These are phyloP conservation scores for Halteria grandinella DNA, from an alignment of 73 alveolate genomes.

Conservation along the genomic window DNA sequence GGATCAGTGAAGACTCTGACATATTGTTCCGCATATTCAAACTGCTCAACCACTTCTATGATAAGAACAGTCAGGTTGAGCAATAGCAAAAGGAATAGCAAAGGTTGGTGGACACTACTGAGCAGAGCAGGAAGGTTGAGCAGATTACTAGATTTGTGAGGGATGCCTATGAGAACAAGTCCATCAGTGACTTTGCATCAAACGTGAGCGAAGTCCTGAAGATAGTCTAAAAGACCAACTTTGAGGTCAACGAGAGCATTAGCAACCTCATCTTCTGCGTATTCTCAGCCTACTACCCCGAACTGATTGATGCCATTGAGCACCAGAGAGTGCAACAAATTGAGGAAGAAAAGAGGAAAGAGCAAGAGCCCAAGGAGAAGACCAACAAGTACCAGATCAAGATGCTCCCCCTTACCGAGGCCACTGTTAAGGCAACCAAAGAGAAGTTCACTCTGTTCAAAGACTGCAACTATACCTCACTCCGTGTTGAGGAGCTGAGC, in stretches of 20 bases:
- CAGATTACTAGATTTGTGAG: background rate
- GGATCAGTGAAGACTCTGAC: constrained; percentile 10
- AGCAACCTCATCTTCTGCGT: constrained; percentile 31
- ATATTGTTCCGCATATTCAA: constrained; percentile 34
- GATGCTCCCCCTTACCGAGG: constrained; percentile 19
- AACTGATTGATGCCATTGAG: constrained; percentile 4
- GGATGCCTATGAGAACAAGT: background rate
- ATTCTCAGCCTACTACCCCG: constrained; percentile 11
- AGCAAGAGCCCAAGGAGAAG: background rate
- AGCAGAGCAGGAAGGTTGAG: background rate
- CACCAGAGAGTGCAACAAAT: background rate
- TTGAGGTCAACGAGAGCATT: constrained; percentile 20
- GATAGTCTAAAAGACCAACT: constrained; percentile 14
- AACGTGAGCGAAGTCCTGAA: constrained; percentile 5
- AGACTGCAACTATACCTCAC: constrained; percentile 5
- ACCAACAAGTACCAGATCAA: constrained; percentile 1
- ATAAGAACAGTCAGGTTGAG: background rate
- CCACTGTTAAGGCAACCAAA: background rate
- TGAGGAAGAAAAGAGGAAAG: background rate
- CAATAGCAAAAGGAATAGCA: background rate
- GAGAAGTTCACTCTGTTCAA: constrained; percentile 11
- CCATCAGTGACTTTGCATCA: background rate
- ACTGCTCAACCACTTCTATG: constrained; percentile 47
- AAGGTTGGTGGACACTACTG: background rate
- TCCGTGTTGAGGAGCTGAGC: constrained; percentile 21